Evolutionary conservation across 768 basidiomycete species (phyloP).

Genomic region (Termitomyces sp.): DNA sequence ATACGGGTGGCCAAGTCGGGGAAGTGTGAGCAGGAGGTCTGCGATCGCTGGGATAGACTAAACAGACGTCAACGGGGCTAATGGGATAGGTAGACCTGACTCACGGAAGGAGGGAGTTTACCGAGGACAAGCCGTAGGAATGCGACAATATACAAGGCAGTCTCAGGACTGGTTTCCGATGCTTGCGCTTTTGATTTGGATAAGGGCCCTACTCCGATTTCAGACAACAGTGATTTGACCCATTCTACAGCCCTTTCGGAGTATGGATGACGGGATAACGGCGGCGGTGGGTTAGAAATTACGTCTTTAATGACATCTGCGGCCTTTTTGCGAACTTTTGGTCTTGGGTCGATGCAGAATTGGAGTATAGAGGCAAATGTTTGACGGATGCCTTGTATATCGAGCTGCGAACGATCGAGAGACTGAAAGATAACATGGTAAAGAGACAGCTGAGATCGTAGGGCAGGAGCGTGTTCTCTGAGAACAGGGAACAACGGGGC

Average conservation of each 20-base stretch:
- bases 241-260: conserved; percentile 78
- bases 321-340: conserved; percentile 91
- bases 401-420: conserved; percentile 72
- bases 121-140: conserved; percentile 62
- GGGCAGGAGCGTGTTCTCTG: conserved; percentile 63
- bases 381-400: conserved; percentile 66
- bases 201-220: conserved; percentile 60
- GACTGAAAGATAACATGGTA: conserved; percentile 66
- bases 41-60: conserved; percentile 75
- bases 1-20: conserved; percentile 85
- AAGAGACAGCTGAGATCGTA: conserved; percentile 83
- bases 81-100: conserved; percentile 26
- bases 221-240: conserved; percentile 62
- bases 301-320: conserved; percentile 82
- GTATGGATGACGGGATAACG: conserved; percentile 82
- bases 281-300: conserved; percentile 72
- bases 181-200: conserved; percentile 58
- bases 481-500: conserved; percentile 76
- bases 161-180: conserved; percentile 60
- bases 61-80: conserved; percentile 1
- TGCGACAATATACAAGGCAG: conserved; percentile 74
- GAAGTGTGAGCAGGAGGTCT: conserved; percentile 71
- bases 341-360: conserved; percentile 80
- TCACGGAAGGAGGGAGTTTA: conserved; percentile 65
- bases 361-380: conserved; percentile 84